Percentiles rank a stretch among this genome's conserved stretches.
Conservation (phyloP, 108 stramenopile genomes). For the Fragilaria crotonensis region DNA sequence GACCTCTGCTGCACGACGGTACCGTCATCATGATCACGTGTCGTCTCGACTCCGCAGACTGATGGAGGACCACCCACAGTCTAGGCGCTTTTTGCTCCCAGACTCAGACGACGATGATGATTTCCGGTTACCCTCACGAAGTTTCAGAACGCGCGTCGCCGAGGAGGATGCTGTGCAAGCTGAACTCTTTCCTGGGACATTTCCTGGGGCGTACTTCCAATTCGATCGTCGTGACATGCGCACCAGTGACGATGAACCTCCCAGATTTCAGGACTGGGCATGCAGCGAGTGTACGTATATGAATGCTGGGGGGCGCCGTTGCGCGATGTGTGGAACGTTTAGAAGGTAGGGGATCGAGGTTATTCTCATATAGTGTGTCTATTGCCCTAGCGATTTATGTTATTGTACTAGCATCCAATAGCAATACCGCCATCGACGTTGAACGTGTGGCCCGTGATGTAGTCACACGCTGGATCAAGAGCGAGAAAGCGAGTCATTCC, state of each 20-base stretch:
- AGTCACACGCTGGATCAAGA: slow-evolving; percentile 79
- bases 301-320: slow-evolving; percentile 22
- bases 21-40: too few species aligned
- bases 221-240: background rate
- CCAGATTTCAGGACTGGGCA: slow-evolving; percentile 18
- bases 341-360: too few species aligned
- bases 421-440: slow-evolving; percentile 86
- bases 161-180: background rate
- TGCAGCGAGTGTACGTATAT: slow-evolving; percentile 35
- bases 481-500: slow-evolving; percentile 85
- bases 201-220: background rate
- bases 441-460: slow-evolving; percentile 76
- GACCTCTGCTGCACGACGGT: too few species aligned
- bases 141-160: background rate
- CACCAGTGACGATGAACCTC: background rate
- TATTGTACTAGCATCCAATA: too few species aligned
- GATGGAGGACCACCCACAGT: background rate
- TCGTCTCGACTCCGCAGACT: too few species aligned
- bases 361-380: too few species aligned
- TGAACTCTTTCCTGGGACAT: slow-evolving; percentile 2
- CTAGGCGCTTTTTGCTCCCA: background rate
- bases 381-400: too few species aligned
- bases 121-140: background rate
- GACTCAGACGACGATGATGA: background rate
- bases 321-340: slow-evolving; percentile 34